Base-by-base conservation (phyloP, 495 filamentous ascomycete species). In the Aeminium ludgeri region DNA sequence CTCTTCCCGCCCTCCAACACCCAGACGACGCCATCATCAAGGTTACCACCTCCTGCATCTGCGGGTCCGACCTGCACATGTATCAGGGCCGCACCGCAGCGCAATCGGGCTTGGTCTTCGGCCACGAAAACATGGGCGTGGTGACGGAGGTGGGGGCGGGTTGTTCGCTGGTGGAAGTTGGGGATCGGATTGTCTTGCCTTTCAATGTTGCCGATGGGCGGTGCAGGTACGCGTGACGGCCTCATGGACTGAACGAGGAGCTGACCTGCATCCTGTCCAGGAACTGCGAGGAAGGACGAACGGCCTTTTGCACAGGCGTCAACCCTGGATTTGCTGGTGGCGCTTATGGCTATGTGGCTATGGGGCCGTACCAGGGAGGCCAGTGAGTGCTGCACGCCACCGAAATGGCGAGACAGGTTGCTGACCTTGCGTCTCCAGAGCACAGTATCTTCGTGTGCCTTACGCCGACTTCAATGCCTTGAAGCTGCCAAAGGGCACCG, bases 241-340 rank as follows among this genome's bases (percentile, higher is more conserved):
- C 3, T 3, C 23, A 25, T 3, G 8, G 23, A 4, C 8, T 3
- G 8, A 25, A 8, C 4, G 23, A 8, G 8, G 23, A 25, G 23
- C 23, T 25, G 23, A 25, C 23, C 23, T 25, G 23, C 3, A 8
- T 25, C 4, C 23, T 25, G 23, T 3, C 3, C 56, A 34, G 59
- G 10, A 75, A 75, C 47, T 73, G 71, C 39, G 70, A 73, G 41
- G 68, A 73, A 30, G 69, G 71, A 0, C 63, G 58, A 20, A 75
- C 70, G 3, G 70, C 68, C 0, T 73, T 73, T 43, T 73, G 68
- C 49, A 71, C 55, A 2, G 56, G 51, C 20, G 69, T 74, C 17
- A 73, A 73, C 45, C 68, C 68, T 7, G 68, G 70, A 0, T 73
- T 74, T 52, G 70, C 70, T 7, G 69, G 71, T 18, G 71, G 70